Percentiles rank a stretch among this genome's conserved stretches.
phyloP scores from a whole-genome alignment of 805 yeast species.

The Yarrowia keelungensis region DNA sequence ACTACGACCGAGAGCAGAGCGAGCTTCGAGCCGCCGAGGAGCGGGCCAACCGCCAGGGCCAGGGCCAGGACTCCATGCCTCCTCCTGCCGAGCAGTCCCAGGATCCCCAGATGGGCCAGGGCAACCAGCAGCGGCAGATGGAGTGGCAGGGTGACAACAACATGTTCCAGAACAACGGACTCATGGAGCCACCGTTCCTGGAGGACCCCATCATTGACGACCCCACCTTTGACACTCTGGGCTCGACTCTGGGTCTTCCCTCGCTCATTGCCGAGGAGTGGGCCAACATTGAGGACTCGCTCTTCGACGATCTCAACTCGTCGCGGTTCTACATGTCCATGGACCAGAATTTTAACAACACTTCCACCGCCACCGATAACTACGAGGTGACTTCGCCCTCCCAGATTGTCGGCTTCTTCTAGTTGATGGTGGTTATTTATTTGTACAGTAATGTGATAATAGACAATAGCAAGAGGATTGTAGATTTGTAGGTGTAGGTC shows the following conservation, averaged over 20 bases:
- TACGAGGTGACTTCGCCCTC: conserved; percentile 32
- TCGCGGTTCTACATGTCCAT: conserved; percentile 37
- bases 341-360: conserved; percentile 33
- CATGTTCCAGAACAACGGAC: conserved; percentile 30
- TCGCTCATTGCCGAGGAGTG: conserved; percentile 37
- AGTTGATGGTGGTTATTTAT: conserved; percentile 28
- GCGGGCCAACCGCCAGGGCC: conserved; percentile 7
- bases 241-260: conserved; percentile 36
- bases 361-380: conserved; percentile 30
- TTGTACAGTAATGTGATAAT: conserved; percentile 35
- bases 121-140: conserved; percentile 32
- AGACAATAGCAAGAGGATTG: not conserved
- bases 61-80: conserved; percentile 20
- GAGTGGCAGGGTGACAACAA: conserved; percentile 31
- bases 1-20: conserved; percentile 34
- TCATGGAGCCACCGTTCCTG: conserved; percentile 26
- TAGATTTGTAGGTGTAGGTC: too few relatives aligned
- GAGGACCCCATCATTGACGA: conserved; percentile 31
- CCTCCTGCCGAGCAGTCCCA: conserved; percentile 15
- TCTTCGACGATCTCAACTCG: conserved; percentile 37
- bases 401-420: conserved; percentile 36
- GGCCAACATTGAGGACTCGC: conserved; percentile 39
- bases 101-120: conserved; percentile 11
- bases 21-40: conserved; percentile 34
- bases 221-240: conserved; percentile 34